phyloP scores from a whole-genome alignment of 169 alveolate genomes.

The Eimeria necatrix region DNA sequence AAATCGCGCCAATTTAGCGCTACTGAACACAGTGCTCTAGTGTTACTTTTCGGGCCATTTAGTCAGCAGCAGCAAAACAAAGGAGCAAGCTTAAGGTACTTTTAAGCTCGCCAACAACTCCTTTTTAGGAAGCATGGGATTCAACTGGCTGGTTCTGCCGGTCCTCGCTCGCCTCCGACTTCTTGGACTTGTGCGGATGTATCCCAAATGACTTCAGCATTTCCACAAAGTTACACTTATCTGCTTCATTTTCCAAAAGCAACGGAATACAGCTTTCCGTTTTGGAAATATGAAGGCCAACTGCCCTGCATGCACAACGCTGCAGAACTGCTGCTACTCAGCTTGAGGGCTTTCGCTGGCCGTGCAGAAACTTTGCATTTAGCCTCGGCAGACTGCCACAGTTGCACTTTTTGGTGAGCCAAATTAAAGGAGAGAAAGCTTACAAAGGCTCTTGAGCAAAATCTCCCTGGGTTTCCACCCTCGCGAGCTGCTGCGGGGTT shows the following conservation, averaged over 20 bases:
- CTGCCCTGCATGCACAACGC: constrained; percentile 48
- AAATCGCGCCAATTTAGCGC: no score
- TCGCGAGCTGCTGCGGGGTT: constrained; percentile 62
- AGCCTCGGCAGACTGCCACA: no score
- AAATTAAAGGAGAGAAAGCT: neutral
- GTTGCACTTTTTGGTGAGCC: no score
- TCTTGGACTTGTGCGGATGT: constrained; percentile 50
- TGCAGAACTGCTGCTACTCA: neutral
- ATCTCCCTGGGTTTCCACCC: constrained; percentile 60
- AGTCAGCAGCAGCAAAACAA: no score
- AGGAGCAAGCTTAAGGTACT: no score
- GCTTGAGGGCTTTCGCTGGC: no score
- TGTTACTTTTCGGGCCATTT: no score
- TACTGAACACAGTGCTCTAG: no score
- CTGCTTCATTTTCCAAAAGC: constrained; percentile 59
- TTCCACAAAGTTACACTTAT: constrained; percentile 42
- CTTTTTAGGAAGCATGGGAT: neutral
- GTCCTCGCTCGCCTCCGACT: constrained; percentile 19
- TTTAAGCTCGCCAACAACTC: neutral
- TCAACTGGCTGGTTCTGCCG: constrained; percentile 27
- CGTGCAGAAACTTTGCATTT: no score
- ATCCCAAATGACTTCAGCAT: constrained; percentile 61
- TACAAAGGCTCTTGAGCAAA: constrained; percentile 50
- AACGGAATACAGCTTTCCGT: constrained; percentile 57
- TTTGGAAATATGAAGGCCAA: constrained; percentile 52